Conservation (phyloP, 352 stramenopile species). For the Pythium monospermum region DNA sequence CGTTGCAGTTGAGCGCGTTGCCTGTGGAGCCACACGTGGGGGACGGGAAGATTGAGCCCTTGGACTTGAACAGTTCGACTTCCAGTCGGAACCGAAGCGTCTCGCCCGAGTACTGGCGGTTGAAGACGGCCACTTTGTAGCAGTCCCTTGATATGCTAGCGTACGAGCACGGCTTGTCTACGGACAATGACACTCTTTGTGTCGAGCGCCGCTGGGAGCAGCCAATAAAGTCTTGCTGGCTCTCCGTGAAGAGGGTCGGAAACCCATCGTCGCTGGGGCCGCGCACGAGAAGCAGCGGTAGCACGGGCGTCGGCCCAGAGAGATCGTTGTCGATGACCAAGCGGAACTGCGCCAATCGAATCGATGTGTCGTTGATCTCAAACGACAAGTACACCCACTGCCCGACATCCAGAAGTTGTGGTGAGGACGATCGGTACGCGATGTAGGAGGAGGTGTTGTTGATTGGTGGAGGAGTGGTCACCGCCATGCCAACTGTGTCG, state of each 20-base stretch:
- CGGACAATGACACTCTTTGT: conserved; percentile 39
- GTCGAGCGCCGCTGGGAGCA: conserved; percentile 16
- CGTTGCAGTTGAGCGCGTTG: conserved; percentile 38
- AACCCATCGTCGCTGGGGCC: conserved; percentile 46
- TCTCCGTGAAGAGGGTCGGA: conserved; percentile 37
- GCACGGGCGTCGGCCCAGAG: conserved; percentile 28
- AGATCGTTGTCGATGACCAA: conserved; percentile 44
- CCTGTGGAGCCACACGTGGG: conserved; percentile 16
- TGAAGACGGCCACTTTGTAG: conserved; percentile 71
- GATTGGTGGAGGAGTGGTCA: not conserved
- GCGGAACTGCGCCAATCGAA: conserved; percentile 40
- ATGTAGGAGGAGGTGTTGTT: conserved; percentile 6
- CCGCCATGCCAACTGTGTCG: no score
- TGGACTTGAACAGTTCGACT: conserved; percentile 31
- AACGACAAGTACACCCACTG: conserved; percentile 66
- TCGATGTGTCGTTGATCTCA: conserved; percentile 40
- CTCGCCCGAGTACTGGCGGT: conserved; percentile 47
- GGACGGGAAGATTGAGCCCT: conserved; percentile 19
- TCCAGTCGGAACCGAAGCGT: conserved; percentile 40
- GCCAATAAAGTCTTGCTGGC: conserved; percentile 47
- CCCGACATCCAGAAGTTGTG: conserved; percentile 32
- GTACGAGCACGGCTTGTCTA: conserved; percentile 42
- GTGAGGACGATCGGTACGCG: conserved; percentile 7
- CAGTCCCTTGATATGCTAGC: conserved; percentile 32
- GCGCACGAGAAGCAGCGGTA: conserved; percentile 55